Percentiles rank a stretch among this genome's conserved stretches.
phyloP scores from a whole-genome alignment of 805 yeast species.

The Starmera dryadoides region DNA sequence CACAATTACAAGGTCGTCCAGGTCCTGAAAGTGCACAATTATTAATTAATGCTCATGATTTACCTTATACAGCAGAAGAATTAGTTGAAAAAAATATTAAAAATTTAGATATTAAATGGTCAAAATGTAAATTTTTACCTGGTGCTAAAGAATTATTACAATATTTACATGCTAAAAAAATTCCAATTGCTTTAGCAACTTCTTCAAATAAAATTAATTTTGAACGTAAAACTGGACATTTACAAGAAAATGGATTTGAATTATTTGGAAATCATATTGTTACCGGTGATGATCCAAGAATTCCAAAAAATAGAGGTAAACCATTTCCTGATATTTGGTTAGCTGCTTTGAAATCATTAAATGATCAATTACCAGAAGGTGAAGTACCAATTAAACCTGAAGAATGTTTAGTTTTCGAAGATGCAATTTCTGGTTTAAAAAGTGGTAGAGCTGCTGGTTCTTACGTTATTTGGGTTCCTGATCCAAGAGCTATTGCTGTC shows the following conservation, averaged over 20 bases:
- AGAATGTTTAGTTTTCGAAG: constrained; percentile 90
- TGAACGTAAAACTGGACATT: constrained; percentile 65
- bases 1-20: constrained; percentile 85
- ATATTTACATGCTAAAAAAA: constrained; percentile 37
- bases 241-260: constrained; percentile 49
- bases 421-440: constrained; percentile 85
- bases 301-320: constrained; percentile 83
- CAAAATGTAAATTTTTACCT: constrained; percentile 58
- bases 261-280: constrained; percentile 62
- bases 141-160: constrained; percentile 73
- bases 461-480: constrained; percentile 92
- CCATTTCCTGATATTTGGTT: constrained; percentile 94
- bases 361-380: constrained; percentile 37
- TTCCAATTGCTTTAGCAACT: constrained; percentile 90
- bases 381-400: constrained; percentile 49
- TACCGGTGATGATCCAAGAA: constrained; percentile 83
- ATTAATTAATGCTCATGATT: constrained; percentile 59
- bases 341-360: constrained; percentile 66
- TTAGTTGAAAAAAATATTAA: constrained; percentile 43
- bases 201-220: constrained; percentile 63
- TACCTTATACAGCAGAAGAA: constrained; percentile 65
- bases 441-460: constrained; percentile 83
- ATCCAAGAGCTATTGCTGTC: constrained; percentile 56
- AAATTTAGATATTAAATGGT: constrained; percentile 54
- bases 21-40: constrained; percentile 65